Conservation (phyloP, 257 asterid genomes). For the Solanum habrochaites region DNA sequence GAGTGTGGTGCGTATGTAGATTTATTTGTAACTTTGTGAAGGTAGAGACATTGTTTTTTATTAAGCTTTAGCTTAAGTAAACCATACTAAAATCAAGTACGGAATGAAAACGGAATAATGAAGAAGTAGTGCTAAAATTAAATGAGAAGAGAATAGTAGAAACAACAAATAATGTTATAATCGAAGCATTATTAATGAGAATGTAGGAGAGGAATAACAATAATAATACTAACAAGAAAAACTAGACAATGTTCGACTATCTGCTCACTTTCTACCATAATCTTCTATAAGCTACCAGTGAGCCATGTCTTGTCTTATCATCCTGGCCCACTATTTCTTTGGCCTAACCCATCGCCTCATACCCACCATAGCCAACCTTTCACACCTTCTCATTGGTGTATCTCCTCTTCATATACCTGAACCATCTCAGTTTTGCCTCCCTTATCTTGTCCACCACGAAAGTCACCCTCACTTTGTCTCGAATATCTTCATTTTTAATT, state of each 20-base stretch:
- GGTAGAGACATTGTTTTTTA: background rate
- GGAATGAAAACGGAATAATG: background rate
- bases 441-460: background rate
- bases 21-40: background rate
- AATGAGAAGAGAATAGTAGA: background rate
- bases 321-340: background rate
- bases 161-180: background rate
- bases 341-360: background rate
- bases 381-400: background rate
- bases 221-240: background rate
- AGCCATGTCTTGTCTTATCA: background rate
- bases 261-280: background rate
- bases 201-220: background rate
- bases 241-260: background rate
- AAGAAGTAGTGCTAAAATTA: no score
- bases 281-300: background rate
- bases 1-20: background rate
- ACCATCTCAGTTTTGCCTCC: background rate
- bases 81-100: background rate
- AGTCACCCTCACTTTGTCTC: background rate
- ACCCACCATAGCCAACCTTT: background rate
- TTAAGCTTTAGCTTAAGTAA: no score
- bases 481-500: no score
- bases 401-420: background rate
- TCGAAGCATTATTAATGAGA: no score